phyloP scores from a whole-genome alignment of 1,284 basidiomycete genomes.

The Tilletia indica region DNA sequence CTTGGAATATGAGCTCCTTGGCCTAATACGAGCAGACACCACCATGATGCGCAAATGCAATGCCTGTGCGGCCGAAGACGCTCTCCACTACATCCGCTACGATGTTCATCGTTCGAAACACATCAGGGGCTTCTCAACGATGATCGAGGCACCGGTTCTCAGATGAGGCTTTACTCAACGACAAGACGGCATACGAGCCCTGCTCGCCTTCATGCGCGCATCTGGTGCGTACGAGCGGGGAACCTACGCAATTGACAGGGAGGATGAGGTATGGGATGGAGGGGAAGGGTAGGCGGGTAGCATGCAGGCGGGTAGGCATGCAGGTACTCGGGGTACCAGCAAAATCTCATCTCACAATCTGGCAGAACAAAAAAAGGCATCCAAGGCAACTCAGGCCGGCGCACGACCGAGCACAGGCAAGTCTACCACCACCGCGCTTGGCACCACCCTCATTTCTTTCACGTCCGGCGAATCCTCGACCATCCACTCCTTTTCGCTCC shows the following conservation, averaged over 20 bases:
- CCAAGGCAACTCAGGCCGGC: too few species aligned
- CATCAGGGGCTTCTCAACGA: not conserved
- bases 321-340: too few species aligned
- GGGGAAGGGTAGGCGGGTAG: too few species aligned
- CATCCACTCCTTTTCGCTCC: not conserved
- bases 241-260: not conserved
- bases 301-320: too few species aligned
- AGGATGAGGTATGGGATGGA: too few species aligned
- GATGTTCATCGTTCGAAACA: not conserved
- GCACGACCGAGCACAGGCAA: too few species aligned
- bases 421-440: too few species aligned
- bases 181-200: not conserved
- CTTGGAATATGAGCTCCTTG: too few species aligned
- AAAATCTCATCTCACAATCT: too few species aligned
- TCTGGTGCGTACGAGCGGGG: not conserved
- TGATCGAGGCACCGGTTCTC: not conserved
- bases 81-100: not conserved
- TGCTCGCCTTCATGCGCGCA: not conserved
- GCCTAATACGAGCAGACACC: too few species aligned
- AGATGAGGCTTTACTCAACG: not conserved
- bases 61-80: not conserved
- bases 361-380: too few species aligned
- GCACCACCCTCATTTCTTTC: not conserved
- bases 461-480: not conserved
- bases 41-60: not conserved